Evolutionary conservation across 768 basidiomycete genomes (phyloP), one percentile per base, ranked within the genome.

Genomic region (Leucosporidium scottii): DNA sequence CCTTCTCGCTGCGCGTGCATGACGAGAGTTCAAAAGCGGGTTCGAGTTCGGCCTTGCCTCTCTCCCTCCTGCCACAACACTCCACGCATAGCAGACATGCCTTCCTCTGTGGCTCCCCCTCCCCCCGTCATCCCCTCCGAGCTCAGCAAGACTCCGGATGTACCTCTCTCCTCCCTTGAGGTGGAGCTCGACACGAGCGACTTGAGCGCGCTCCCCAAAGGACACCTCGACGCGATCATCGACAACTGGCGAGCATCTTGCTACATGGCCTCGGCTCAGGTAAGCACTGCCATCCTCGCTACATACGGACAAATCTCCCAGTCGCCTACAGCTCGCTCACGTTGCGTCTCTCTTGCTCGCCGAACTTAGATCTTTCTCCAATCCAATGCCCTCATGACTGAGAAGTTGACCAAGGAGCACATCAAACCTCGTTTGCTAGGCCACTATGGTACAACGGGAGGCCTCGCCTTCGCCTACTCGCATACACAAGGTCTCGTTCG

Each of bases 341-440:
- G 8, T n/a, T 21, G 17, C 59, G 13, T 28, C 39, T 48, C 47
- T 25, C 34, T 3, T 28, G 21, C 23, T 7, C 59, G 74, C 64
- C 73, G 62, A 30, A 53, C 89, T 1, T 90, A 89, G 88, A 91
- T 93, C 69, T 93, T 90, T 80, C 80, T 94, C 66, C 85, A 83
- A 68, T 80, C 83, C 71, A 88, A 92, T 69, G 83, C 85, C 17
- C 82, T 90, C 3, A 78, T 93, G 39, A 83, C 87, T 67, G 79
- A 84, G 44, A 78, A 82, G n/a, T 68, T 80, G 12, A 82, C 80
- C 25, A 79, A 82, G 34, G 85, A 87, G 54, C 83, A 91, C 76
- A 86, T 94, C 80, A 93, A 93, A 23, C 23, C 34, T 47, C 68
- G 69, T 28, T 67, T 71, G 9, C 66, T 69, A 39, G 69, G 72